Evolutionary conservation across 2,329 filamentous ascomycete species (phyloP).

Genomic region (Fusarium robinianum): DNA sequence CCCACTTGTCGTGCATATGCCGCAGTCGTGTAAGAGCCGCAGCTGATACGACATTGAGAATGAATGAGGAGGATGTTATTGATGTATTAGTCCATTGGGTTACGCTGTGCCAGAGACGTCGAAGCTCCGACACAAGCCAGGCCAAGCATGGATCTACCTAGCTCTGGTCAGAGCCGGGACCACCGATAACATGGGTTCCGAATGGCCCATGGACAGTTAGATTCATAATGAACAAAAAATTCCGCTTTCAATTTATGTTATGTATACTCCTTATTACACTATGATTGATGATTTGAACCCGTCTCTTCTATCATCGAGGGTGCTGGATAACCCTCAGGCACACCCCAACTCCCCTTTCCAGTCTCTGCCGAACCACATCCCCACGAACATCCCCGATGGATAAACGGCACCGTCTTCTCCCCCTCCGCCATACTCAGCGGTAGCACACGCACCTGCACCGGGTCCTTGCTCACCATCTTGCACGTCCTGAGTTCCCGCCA

Average conservation of each 20-base stretch:
- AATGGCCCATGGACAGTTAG: constrained; percentile 11
- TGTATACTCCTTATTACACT: constrained; percentile 6
- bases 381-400: constrained; percentile 56
- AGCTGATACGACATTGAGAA: neutral
- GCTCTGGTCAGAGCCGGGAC: too few species aligned
- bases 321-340: constrained; percentile 26
- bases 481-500: constrained; percentile 54
- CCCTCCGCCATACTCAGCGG: constrained; percentile 40
- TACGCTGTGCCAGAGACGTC: neutral
- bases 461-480: constrained; percentile 11
- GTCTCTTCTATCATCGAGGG: constrained; percentile 9
- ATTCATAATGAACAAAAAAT: constrained; percentile 21
- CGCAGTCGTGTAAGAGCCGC: neutral
- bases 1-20: neutral
- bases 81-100: constrained; percentile 6
- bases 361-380: constrained; percentile 46
- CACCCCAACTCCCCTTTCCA: constrained; percentile 24
- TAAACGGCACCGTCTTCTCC: constrained; percentile 51
- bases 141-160: too few species aligned
- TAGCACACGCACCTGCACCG: constrained; percentile 19
- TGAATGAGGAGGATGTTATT: too few species aligned
- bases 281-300: constrained; percentile 4
- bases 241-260: constrained; percentile 16
- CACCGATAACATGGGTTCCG: too few species aligned
- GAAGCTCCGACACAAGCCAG: too few species aligned